Evolutionary conservation across 129 eudicot genomes (phyloP), one percentile per base, ranked within the genome.

Genomic region (Kitagawia praeruptora): DNA sequence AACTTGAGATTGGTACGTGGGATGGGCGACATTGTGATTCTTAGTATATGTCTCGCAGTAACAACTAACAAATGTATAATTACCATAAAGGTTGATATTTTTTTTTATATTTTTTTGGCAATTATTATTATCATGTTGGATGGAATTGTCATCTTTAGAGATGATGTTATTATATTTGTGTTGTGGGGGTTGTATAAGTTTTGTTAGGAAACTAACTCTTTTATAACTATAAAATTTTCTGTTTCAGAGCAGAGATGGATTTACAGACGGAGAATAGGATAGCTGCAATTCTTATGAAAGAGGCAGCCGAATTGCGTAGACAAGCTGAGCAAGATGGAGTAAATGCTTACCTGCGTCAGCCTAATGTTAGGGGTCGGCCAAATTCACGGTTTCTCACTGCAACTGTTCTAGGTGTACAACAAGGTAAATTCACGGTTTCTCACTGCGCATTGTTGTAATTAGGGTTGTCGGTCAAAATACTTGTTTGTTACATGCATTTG

Each of bases 301-400:
- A 94, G 82, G 98, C 98, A 21, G 96, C 91, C 6, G 97, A 92
- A 81, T 86, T 94, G 85, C 87, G 93, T n/a, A 81, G 91, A 8
- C 86, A 90, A 84, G 93, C 96, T 81, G 89, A 91, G 79, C 80
- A 76, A 73, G 98, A 94, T 13, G 98, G 98, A 13, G 85, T 87
- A 47, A 87, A 85, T 79, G 97, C 93, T 51, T 94, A 94, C 86
- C 84, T 94, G 64, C 89, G 85, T 75, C 84, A 83, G 83, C 91
- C 98, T 27, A 87, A 87, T 66, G 92, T 87, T 14, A 83, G 98
- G 77, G 90, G 91, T 47, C 88, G 96, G 53, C 98, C 98, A 38
- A 91, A 94, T 90, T 94, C 97, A 31, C 96, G 97, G 25, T 94
- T 94, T 23, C 90, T 94, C 25, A 91, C 98, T 45, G 97, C 98